Percentiles rank a stretch among this genome's conserved stretches.
Conservation (phyloP, 306 rosid species). For the Inga leiocalycina region DNA sequence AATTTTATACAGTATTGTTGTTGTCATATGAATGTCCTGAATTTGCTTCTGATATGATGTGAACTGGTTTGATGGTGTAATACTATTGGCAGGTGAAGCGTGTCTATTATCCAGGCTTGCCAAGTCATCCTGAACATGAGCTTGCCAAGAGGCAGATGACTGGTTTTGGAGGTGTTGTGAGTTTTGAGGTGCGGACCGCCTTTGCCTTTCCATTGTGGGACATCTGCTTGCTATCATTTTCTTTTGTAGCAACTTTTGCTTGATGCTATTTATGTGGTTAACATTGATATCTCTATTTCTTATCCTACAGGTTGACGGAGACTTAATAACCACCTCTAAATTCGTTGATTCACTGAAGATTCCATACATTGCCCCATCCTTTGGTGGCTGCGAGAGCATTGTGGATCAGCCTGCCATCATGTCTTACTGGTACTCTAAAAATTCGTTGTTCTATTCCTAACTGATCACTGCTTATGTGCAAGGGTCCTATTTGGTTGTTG, state of each 20-base stretch:
- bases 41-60: conserved; percentile 10
- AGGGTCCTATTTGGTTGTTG: conserved; percentile 27
- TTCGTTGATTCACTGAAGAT: conserved; percentile 84
- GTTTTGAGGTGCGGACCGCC: conserved; percentile 73
- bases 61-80: conserved; percentile 26
- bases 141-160: conserved; percentile 96
- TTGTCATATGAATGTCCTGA: neutral
- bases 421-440: conserved; percentile 76
- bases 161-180: conserved; percentile 97
- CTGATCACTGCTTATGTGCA: conserved; percentile 11
- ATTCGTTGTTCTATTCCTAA: conserved; percentile 11
- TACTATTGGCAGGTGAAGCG: conserved; percentile 68
- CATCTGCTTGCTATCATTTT: neutral
- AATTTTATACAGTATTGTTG: neutral
- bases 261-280: neutral
- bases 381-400: conserved; percentile 99
- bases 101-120: conserved; percentile 91
- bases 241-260: neutral
- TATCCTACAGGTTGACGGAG: conserved; percentile 79
- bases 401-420: conserved; percentile 95
- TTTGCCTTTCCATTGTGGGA: conserved; percentile 26
- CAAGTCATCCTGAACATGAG: conserved; percentile 90
- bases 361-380: conserved; percentile 95
- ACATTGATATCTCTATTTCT: neutral
- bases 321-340: conserved; percentile 60